phyloP scores from a whole-genome alignment of 495 filamentous ascomycete species.

The Opeltia flavorubescens region DNA sequence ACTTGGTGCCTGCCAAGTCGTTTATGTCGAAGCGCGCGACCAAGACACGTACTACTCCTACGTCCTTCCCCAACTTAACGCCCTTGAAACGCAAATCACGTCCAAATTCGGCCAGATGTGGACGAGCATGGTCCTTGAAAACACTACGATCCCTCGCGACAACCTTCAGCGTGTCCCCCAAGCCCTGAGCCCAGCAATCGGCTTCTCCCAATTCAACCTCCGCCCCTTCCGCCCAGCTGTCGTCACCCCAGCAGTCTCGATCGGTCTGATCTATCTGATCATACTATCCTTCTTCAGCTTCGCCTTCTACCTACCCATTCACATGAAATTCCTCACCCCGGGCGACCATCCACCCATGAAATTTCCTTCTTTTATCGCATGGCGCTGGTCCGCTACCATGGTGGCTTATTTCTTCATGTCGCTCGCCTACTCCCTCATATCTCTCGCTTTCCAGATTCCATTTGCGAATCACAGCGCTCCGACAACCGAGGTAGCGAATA shows the following conservation, averaged over 20 bases:
- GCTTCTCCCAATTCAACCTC: constrained; percentile 45
- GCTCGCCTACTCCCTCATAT: constrained; percentile 50
- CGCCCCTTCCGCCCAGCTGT: constrained; percentile 46
- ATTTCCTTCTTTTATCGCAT: constrained; percentile 44
- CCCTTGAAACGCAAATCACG: constrained; percentile 30
- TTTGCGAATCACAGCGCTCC: constrained; percentile 35
- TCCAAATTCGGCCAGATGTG: constrained; percentile 39
- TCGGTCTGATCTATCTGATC: constrained; percentile 60
- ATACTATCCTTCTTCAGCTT: constrained; percentile 63
- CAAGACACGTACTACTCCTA: constrained; percentile 38
- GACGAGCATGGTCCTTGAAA: constrained; percentile 29
- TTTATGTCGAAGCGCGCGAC: constrained; percentile 46
- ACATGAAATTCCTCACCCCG: constrained; percentile 39
- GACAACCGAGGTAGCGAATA: constrained; percentile 26
- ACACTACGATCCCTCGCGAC: constrained; percentile 21
- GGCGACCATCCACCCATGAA: constrained; percentile 42
- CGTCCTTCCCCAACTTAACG: constrained; percentile 35
- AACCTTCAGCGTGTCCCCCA: constrained; percentile 38
- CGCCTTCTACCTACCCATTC: constrained; percentile 54
- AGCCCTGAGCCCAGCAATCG: constrained; percentile 48
- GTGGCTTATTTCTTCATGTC: constrained; percentile 53
- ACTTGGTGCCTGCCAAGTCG: constrained; percentile 42
- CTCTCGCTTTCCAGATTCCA: constrained; percentile 50
- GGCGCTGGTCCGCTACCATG: constrained; percentile 47
- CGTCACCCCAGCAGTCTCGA: constrained; percentile 43